phyloP scores from a whole-genome alignment of 164 flowering plant genomes.

The Vitis rupestris region DNA sequence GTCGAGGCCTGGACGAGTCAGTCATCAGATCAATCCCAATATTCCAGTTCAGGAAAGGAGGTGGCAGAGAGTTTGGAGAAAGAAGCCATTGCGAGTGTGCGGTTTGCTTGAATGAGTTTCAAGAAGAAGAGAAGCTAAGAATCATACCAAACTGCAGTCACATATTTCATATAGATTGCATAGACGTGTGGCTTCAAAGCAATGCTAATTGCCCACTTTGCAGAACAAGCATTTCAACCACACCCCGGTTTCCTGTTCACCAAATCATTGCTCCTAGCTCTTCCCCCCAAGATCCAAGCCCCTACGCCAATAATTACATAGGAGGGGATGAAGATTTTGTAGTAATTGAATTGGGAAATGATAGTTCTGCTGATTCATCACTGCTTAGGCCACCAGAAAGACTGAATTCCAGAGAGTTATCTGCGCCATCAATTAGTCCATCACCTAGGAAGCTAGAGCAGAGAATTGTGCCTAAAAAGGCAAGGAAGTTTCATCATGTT shows the following conservation, averaged over 20 bases:
- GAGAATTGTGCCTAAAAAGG: constrained; percentile 26
- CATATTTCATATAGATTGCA: constrained; percentile 87
- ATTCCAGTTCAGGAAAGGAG: constrained; percentile 45
- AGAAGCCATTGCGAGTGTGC: constrained; percentile 60
- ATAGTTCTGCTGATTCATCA: constrained; percentile 22
- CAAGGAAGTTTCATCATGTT: constrained; percentile 38
- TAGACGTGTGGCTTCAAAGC: constrained; percentile 91
- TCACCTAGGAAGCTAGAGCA: constrained; percentile 40
- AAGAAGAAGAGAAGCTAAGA: constrained; percentile 74
- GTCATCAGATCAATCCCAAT: constrained; percentile 74
- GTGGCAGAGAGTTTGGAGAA: constrained; percentile 12
- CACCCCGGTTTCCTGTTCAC: constrained; percentile 21
- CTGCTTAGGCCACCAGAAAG: constrained; percentile 21
- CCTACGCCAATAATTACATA: constrained; percentile 18
- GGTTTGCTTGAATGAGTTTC: constrained; percentile 82
- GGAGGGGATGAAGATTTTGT: constrained; percentile 55
- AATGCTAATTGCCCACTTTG: constrained; percentile 93
- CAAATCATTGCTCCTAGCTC: constrained; percentile 38
- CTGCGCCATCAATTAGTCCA: constrained; percentile 26
- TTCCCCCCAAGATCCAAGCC: constrained; percentile 36
- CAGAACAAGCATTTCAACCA: constrained; percentile 61
- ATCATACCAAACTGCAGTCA: constrained; percentile 75
- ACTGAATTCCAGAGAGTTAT: constrained; percentile 22
- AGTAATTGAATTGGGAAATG: constrained; percentile 56
- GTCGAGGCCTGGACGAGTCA: constrained; percentile 69